Conservation (phyloP, 495 filamentous ascomycete species). For the Cetradonia linearis region DNA sequence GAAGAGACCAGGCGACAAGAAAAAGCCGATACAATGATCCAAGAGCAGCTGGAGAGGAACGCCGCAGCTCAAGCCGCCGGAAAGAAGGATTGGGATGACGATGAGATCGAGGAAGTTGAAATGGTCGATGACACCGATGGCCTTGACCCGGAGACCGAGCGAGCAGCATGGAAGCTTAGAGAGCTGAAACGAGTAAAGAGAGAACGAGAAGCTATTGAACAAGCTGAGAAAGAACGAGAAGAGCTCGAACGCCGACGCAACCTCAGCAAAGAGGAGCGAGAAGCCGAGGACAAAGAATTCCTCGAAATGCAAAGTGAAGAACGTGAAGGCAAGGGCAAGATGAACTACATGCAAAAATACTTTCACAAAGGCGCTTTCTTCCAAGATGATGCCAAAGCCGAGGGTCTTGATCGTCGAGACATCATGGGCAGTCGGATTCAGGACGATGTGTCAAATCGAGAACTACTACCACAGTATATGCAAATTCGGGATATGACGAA, state of each 20-base stretch:
- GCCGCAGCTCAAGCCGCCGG: constrained; percentile 62
- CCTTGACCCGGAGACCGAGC: constrained; percentile 78
- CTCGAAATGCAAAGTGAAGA: constrained; percentile 75
- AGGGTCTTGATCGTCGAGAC: constrained; percentile 65
- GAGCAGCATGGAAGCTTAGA: constrained; percentile 85
- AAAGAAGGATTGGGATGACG: constrained; percentile 81
- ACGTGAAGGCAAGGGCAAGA: constrained; percentile 73
- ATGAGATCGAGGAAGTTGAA: constrained; percentile 53
- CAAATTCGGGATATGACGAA: constrained; percentile 91
- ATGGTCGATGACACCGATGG: constrained; percentile 77
- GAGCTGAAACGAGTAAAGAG: constrained; percentile 82
- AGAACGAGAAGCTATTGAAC: constrained; percentile 75
- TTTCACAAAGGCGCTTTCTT: constrained; percentile 96
- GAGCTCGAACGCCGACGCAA: constrained; percentile 84
- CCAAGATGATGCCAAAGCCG: constrained; percentile 62
- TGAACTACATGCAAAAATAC: constrained; percentile 90
- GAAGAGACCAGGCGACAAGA: constrained; percentile 50
- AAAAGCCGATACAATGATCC: constrained; percentile 66
- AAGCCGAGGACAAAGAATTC: constrained; percentile 73
- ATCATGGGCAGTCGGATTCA: constrained; percentile 69
- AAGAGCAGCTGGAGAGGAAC: constrained; percentile 76
- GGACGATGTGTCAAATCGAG: constrained; percentile 70
- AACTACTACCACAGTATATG: constrained; percentile 81
- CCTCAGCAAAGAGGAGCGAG: constrained; percentile 76
- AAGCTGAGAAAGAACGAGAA: constrained; percentile 70